A percentile compares a stretch with the other conserved stretches of the same genome.
phyloP scores from a whole-genome alignment of 73 alveolate genomes.

The Symbiodinium natans region DNA sequence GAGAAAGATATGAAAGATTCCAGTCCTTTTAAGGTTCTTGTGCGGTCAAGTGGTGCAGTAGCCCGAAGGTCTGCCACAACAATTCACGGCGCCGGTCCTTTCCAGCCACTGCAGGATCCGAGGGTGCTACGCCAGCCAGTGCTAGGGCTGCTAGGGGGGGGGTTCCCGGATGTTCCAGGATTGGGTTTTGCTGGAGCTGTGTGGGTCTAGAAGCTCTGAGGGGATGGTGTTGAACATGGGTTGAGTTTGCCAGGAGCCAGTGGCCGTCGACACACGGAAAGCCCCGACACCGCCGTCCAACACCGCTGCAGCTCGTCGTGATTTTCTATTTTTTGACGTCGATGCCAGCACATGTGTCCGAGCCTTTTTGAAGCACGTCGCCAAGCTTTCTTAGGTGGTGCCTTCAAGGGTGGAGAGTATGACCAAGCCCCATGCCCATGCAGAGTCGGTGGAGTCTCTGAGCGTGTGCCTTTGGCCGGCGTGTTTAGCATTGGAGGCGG shows the following conservation, averaged over 20 bases:
- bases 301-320: slow-evolving; percentile 5
- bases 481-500: not conserved
- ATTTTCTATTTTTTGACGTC: no score
- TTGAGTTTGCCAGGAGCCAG: not conserved
- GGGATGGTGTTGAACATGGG: no score
- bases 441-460: not conserved
- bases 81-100: slow-evolving; percentile 18
- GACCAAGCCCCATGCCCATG: not conserved
- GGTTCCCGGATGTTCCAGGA: no score
- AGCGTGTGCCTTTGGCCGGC: not conserved
- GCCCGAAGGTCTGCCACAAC: not conserved
- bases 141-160: no score
- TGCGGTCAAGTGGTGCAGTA: no score
- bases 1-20: no score
- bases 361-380: not conserved
- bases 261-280: slow-evolving; percentile 6
- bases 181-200: no score
- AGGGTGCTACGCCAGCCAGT: not conserved
- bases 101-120: not conserved
- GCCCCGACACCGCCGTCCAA: not conserved
- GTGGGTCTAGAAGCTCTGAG: no score
- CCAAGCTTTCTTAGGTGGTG: not conserved
- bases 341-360: no score
- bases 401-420: not conserved
- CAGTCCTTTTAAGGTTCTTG: no score